Conservation (phyloP, 1,284 basidiomycete genomes). For the Moniliella sp. region DNA sequence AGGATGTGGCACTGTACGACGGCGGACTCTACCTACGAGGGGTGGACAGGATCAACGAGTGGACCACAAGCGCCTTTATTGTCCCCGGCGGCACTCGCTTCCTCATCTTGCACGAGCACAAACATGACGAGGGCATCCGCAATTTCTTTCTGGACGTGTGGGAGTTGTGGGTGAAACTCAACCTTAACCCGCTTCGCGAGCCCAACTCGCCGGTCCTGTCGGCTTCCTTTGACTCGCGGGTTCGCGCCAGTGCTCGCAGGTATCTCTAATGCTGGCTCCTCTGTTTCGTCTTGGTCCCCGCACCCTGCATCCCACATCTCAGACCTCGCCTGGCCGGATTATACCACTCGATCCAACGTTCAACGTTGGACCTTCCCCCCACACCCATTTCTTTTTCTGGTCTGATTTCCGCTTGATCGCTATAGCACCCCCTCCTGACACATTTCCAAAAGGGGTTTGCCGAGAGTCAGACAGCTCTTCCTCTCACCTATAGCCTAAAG, state of each 20-base stretch:
- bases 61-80: slow-evolving; percentile 19
- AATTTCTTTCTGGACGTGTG: slow-evolving; percentile 32
- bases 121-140: slow-evolving; percentile 29
- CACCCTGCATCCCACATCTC: too few species aligned
- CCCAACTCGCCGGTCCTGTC: slow-evolving; percentile 16
- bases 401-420: too few species aligned
- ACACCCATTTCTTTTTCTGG: too few species aligned
- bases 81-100: slow-evolving; percentile 25
- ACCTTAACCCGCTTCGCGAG: slow-evolving; percentile 29
- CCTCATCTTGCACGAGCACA: slow-evolving; percentile 28
- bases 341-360: too few species aligned
- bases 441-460: too few species aligned
- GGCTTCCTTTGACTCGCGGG: slow-evolving; percentile 13
- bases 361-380: too few species aligned
- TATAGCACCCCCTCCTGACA: too few species aligned
- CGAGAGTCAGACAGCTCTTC: too few species aligned
- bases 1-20: slow-evolving; percentile 17
- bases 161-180: slow-evolving; percentile 25
- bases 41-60: slow-evolving; percentile 27
- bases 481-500: too few species aligned
- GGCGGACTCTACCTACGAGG: slow-evolving; percentile 21
- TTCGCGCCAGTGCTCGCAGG: slow-evolving; percentile 19
- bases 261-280: slow-evolving; percentile 14
- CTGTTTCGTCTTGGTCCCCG: too few species aligned
- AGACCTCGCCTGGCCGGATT: too few species aligned